Conservation (phyloP, 2,329 filamentous ascomycete genomes). For the Neurospora sp. region DNA sequence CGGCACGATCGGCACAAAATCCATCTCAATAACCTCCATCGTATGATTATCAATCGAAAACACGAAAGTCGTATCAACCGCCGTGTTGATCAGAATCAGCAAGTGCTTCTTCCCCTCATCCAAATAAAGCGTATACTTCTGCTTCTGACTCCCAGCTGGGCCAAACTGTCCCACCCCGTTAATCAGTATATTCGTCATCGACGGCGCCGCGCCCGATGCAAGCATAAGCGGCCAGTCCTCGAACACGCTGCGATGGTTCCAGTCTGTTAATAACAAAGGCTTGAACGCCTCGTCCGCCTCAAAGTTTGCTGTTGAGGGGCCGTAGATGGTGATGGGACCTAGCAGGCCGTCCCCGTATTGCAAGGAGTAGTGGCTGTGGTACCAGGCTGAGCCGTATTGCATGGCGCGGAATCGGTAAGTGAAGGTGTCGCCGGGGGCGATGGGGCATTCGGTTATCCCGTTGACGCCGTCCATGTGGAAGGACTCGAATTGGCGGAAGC, state of each 20-base stretch:
- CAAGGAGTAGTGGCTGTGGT: constrained; percentile 23
- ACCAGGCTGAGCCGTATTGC: constrained; percentile 25
- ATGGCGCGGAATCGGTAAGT: constrained; percentile 22
- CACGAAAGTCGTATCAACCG: constrained; percentile 31
- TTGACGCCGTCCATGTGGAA: constrained; percentile 4
- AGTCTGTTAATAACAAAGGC: constrained; percentile 5
- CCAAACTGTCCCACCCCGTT: constrained; percentile 7
- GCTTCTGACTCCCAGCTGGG: neutral
- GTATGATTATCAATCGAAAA: constrained; percentile 37
- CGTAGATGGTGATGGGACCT: constrained; percentile 8
- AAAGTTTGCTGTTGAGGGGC: constrained; percentile 2
- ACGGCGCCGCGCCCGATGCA: neutral
- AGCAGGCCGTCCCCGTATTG: constrained; percentile 13
- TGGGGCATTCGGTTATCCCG: constrained; percentile 29
- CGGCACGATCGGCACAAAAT: constrained; percentile 37
- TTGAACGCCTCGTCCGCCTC: neutral
- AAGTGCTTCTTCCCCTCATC: constrained; percentile 29
- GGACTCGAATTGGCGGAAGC: constrained; percentile 4
- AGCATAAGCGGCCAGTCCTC: constrained; percentile 7
- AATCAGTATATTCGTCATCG: constrained; percentile 7
- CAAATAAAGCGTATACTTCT: constrained; percentile 6
- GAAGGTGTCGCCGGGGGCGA: constrained; percentile 31
- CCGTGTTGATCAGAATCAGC: constrained; percentile 34
- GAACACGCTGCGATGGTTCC: constrained; percentile 9
- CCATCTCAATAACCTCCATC: constrained; percentile 36